These are phyloP conservation scores for Gymnopilus dilepis DNA, from an alignment of 768 basidiomycete genomes.

Conservation along the genomic window DNA sequence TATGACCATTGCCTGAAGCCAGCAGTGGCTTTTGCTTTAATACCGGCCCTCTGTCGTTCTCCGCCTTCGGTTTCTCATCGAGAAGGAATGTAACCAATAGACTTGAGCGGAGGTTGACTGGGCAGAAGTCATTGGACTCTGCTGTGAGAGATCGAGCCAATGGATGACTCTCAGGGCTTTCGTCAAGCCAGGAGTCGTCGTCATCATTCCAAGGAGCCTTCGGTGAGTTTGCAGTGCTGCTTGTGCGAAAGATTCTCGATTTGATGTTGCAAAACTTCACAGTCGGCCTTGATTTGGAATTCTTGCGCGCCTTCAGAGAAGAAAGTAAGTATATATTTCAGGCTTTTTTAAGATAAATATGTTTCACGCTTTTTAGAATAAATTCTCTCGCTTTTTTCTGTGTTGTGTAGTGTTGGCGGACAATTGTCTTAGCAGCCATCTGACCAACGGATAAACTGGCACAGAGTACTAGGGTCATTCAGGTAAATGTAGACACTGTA, in stretches of 20 bases:
- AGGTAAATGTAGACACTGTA: constrained; percentile 31
- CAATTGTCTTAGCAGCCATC: constrained; percentile 21
- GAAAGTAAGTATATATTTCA: neutral
- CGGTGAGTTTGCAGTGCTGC: neutral
- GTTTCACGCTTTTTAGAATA: neutral
- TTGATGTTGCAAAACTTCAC: neutral
- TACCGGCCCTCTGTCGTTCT: too few relatives aligned
- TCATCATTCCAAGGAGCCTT: neutral
- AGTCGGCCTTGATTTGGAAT: neutral
- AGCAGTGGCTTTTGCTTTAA: too few relatives aligned
- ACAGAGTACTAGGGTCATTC: constrained; percentile 26
- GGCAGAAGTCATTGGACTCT: too few relatives aligned
- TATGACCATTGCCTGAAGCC: too few relatives aligned
- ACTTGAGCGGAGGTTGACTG: too few relatives aligned
- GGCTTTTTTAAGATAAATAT: neutral
- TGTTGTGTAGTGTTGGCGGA: constrained; percentile 26
- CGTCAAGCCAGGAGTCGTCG: neutral
- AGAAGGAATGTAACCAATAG: too few relatives aligned
- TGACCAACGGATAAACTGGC: constrained; percentile 9
- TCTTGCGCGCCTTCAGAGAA: neutral
- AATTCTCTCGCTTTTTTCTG: neutral
- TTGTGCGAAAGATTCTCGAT: neutral
- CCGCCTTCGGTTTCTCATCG: too few relatives aligned
- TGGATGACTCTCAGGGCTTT: neutral
- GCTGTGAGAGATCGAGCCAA: too few relatives aligned